Conservation (phyloP, 495 filamentous ascomycete species). For the Astrocystis sublimbata region DNA sequence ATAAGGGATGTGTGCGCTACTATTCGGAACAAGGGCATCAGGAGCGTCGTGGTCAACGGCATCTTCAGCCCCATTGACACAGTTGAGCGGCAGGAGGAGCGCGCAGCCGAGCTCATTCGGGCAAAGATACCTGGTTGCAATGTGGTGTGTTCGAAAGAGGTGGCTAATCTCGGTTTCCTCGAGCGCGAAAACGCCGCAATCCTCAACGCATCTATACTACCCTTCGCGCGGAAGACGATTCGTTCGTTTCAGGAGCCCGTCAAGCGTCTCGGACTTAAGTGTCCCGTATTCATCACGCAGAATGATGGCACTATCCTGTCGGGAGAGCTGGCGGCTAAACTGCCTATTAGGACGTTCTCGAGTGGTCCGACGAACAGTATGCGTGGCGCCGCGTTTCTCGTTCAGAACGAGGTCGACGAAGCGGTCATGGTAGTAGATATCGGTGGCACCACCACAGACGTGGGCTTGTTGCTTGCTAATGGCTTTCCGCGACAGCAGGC, state of each 20-base stretch:
- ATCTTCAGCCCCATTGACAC: constrained; percentile 61
- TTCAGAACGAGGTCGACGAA: constrained; percentile 34
- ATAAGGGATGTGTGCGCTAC: constrained; percentile 42
- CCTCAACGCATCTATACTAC: constrained; percentile 55
- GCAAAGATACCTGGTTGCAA: constrained; percentile 48
- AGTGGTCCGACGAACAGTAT: constrained; percentile 59
- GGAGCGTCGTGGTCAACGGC: constrained; percentile 55
- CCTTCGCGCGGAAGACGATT: constrained; percentile 53
- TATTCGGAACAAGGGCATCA: constrained; percentile 48
- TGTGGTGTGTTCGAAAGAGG: constrained; percentile 52
- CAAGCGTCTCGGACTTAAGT: constrained; percentile 45
- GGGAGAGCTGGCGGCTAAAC: constrained; percentile 45
- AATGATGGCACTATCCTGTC: constrained; percentile 58
- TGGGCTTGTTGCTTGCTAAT: constrained; percentile 52
- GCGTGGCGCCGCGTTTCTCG: constrained; percentile 56
- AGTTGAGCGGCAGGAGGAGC: constrained; percentile 49
- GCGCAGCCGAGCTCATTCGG: constrained; percentile 45
- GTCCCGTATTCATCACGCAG: constrained; percentile 57
- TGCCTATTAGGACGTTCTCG: constrained; percentile 58
- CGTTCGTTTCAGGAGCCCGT: constrained; percentile 49
- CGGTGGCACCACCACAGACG: constrained; percentile 59
- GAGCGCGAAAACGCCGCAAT: constrained; percentile 60
- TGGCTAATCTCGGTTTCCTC: constrained; percentile 53
- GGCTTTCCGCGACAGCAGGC: constrained; percentile 58
- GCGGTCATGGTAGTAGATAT: constrained; percentile 51